Conservation (phyloP, 257 asterid species). For the Fraxinus americana region DNA sequence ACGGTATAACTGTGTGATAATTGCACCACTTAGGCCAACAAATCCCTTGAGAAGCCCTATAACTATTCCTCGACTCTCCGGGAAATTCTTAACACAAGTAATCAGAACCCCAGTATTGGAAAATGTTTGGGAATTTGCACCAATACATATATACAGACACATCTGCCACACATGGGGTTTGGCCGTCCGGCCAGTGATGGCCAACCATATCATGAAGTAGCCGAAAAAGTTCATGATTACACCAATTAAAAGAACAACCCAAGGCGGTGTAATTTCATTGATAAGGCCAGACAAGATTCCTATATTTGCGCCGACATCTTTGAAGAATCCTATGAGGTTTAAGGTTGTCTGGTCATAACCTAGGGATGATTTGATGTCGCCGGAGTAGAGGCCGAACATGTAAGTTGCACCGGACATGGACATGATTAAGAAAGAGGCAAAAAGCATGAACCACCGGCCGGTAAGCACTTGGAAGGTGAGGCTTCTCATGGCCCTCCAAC, state of each 20-base stretch:
- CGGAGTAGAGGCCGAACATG: slow-evolving; percentile 66
- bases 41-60: slow-evolving; percentile 59
- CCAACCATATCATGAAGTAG: slow-evolving; percentile 73
- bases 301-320: slow-evolving; percentile 62
- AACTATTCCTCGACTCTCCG: slow-evolving; percentile 60
- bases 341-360: slow-evolving; percentile 68
- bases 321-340: slow-evolving; percentile 57
- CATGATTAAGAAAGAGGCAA: slow-evolving; percentile 57
- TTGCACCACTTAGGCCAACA: slow-evolving; percentile 72
- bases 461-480: slow-evolving; percentile 35
- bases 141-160: slow-evolving; percentile 61
- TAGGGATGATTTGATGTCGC: slow-evolving; percentile 47
- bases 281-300: slow-evolving; percentile 58
- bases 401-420: slow-evolving; percentile 65
- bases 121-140: slow-evolving; percentile 66
- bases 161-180: slow-evolving; percentile 62
- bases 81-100: slow-evolving; percentile 69
- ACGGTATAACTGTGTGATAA: slow-evolving; percentile 54
- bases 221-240: slow-evolving; percentile 58
- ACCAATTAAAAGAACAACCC: slow-evolving; percentile 61
- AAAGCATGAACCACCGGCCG: slow-evolving; percentile 68
- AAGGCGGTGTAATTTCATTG: slow-evolving; percentile 61
- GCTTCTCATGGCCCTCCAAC: slow-evolving; percentile 21
- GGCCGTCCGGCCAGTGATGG: slow-evolving; percentile 38
- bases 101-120: slow-evolving; percentile 64